Conservation (phyloP, 208 protist genomes). For the Wallacemonas rigidus region DNA sequence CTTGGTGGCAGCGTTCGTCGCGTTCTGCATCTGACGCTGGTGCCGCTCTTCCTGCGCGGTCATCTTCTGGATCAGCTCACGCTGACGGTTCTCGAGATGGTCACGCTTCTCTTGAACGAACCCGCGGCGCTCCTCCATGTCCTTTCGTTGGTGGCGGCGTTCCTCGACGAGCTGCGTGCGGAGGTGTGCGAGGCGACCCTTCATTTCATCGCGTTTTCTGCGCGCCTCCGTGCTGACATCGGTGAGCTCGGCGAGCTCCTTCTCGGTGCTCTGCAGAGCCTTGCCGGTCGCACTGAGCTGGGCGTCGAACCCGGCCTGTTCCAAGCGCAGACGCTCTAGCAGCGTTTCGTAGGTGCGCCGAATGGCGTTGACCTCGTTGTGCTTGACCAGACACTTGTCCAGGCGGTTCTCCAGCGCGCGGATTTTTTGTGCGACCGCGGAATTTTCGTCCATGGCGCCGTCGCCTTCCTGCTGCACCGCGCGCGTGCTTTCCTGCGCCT, state of each 20-base stretch:
- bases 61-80: slow-evolving; percentile 64
- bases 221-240: slow-evolving; percentile 85
- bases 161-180: slow-evolving; percentile 74
- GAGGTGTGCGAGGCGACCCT: slow-evolving; percentile 76
- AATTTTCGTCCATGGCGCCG: slow-evolving; percentile 63
- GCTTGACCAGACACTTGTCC: slow-evolving; percentile 97
- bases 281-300: slow-evolving; percentile 89
- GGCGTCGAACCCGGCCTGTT: slow-evolving; percentile 92
- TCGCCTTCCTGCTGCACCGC: slow-evolving; percentile 61
- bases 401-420: slow-evolving; percentile 94
- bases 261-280: slow-evolving; percentile 86
- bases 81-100: slow-evolving; percentile 61
- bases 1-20: slow-evolving; percentile 22
- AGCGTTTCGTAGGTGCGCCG: slow-evolving; percentile 95
- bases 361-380: slow-evolving; percentile 95
- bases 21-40: slow-evolving; percentile 22
- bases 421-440: slow-evolving; percentile 90
- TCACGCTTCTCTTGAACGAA: slow-evolving; percentile 84
- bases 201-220: slow-evolving; percentile 81
- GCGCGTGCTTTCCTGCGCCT: slow-evolving; percentile 46
- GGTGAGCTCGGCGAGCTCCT: slow-evolving; percentile 89
- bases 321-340: slow-evolving; percentile 91
- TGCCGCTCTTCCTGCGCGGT: slow-evolving; percentile 76
- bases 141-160: slow-evolving; percentile 73
- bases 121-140: slow-evolving; percentile 80